Conservation (phyloP, 345 rosid species). For the Gossypium ekmanianum region DNA sequence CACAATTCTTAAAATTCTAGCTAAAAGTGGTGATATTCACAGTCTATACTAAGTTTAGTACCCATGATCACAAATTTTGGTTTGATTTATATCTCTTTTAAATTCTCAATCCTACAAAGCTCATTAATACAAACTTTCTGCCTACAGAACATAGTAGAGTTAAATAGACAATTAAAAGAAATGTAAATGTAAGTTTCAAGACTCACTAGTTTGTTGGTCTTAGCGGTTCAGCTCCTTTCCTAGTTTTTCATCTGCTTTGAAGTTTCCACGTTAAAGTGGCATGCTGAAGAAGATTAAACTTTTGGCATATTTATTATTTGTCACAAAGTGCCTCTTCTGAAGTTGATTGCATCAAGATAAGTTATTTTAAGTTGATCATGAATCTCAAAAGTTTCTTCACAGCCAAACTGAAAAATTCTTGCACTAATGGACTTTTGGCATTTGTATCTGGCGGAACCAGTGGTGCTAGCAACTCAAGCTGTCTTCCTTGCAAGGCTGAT, state of each 20-base stretch:
- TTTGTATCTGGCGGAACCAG: neutral
- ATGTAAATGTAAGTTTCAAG: neutral
- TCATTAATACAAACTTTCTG: neutral
- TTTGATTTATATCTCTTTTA: neutral
- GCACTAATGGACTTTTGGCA: neutral
- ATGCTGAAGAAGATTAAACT: constrained; percentile 3
- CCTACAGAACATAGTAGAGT: neutral
- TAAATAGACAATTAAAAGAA: neutral
- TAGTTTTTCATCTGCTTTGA: neutral
- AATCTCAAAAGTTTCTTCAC: neutral
- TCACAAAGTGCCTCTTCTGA: neutral
- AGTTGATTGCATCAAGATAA: neutral
- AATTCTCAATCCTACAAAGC: neutral
- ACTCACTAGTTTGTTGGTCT: neutral
- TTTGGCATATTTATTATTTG: neutral
- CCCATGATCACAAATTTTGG: neutral
- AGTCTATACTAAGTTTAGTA: neutral
- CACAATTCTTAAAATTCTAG: neutral
- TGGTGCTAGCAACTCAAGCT: neutral
- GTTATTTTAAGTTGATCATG: neutral
- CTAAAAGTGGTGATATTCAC: neutral
- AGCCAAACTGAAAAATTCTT: neutral
- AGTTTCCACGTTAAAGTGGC: neutral
- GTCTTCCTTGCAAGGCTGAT: neutral
- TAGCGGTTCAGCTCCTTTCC: neutral